Conservation (phyloP, 495 filamentous ascomycete genomes). For the Astrothelium macrocarpum region DNA sequence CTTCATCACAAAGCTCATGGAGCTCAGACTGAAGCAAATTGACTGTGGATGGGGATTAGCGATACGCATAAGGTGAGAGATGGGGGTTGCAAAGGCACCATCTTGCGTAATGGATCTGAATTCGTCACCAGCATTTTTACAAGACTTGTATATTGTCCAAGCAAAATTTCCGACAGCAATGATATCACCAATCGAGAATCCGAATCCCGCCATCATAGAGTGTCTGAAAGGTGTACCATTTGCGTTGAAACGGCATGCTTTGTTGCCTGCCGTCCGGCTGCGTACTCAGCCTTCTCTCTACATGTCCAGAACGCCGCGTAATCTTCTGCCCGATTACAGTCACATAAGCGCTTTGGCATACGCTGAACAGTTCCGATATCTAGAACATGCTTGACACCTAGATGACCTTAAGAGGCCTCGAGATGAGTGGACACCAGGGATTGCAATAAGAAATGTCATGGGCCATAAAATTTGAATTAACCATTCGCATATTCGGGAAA, state of each 20-base stretch:
- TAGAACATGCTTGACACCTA: no score
- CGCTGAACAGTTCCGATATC: no score
- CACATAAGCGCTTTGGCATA: no score
- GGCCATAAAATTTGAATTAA: no score
- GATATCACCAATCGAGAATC: slow-evolving; percentile 18
- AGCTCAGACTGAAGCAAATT: slow-evolving; percentile 4
- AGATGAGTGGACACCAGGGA: no score
- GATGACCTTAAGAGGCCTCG: no score
- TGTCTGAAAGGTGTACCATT: not conserved
- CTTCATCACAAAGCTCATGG: slow-evolving; percentile 8
- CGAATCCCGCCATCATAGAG: slow-evolving; percentile 11
- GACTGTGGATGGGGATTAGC: not conserved
- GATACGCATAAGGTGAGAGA: not conserved
- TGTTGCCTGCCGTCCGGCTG: not conserved
- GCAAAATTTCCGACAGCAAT: slow-evolving; percentile 6
- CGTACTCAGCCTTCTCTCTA: no score
- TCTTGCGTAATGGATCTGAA: not conserved
- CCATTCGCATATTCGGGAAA: no score
- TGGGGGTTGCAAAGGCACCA: not conserved
- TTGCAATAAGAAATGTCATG: no score
- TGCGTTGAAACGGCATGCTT: not conserved
- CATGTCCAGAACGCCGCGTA: no score
- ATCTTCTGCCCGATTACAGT: no score
- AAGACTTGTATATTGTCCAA: slow-evolving; percentile 12
- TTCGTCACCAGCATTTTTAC: not conserved